Conservation (phyloP, 345 rosid species). For the Erysimum cheiranthoides region DNA sequence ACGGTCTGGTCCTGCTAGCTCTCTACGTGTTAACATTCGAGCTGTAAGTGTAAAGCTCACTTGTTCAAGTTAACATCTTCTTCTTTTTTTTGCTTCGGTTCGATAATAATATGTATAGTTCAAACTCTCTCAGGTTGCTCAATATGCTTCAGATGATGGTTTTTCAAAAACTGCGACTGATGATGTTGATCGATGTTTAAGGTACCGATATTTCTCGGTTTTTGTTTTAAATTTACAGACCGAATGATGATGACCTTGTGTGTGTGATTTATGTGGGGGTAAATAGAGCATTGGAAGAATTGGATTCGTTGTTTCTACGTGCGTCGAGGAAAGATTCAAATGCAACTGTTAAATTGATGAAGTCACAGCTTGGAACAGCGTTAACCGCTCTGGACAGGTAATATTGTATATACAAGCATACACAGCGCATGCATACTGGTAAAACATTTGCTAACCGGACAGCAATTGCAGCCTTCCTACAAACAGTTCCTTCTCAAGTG, state of each 20-base stretch:
- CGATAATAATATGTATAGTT: conserved; percentile 49
- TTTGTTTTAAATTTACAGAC: not conserved
- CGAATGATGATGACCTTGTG: not conserved
- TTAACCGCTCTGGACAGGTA: conserved; percentile 70
- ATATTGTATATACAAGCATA: not conserved
- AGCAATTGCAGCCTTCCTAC: conserved; percentile 60
- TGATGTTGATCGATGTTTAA: conserved; percentile 76
- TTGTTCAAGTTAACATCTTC: too few relatives aligned
- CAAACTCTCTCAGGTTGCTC: conserved; percentile 72
- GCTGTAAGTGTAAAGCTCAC: conserved; percentile 58
- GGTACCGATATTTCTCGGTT: conserved; percentile 47
- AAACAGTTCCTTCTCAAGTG: conserved; percentile 71
- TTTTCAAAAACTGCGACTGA: conserved; percentile 62
- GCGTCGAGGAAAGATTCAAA: conserved; percentile 75
- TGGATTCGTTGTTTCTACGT: conserved; percentile 71
- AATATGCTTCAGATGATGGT: conserved; percentile 84
- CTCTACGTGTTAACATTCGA: conserved; percentile 76
- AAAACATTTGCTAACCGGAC: conserved; percentile 11
- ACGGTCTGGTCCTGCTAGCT: conserved; percentile 83
- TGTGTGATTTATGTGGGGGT: not conserved
- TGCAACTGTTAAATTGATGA: conserved; percentile 69
- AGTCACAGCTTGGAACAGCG: conserved; percentile 62
- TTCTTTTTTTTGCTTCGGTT: conserved; percentile 46
- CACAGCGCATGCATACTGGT: not conserved
- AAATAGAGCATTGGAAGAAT: conserved; percentile 73